phyloP scores from a whole-genome alignment of 768 basidiomycete species.

The Chiua virens region DNA sequence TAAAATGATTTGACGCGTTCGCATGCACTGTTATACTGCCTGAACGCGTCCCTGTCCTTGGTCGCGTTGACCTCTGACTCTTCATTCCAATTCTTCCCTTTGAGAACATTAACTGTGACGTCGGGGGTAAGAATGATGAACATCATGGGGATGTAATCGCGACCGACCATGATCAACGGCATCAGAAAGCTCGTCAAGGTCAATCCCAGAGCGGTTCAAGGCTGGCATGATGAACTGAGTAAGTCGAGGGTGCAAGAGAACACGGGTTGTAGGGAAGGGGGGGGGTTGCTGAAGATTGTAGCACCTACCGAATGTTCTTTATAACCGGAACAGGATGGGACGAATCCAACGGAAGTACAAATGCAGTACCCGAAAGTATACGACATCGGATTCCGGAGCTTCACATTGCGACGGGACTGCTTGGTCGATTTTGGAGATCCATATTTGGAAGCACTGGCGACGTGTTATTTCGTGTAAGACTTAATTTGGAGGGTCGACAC shows the following conservation, averaged over 20 bases:
- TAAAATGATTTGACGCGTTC: slow-evolving; percentile 79
- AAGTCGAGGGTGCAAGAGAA: background rate
- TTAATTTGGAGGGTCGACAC: slow-evolving; percentile 7
- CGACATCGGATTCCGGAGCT: slow-evolving; percentile 21
- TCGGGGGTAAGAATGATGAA: background rate
- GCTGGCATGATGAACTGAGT: slow-evolving; percentile 24
- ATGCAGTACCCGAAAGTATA: slow-evolving; percentile 16
- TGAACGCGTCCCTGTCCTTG: slow-evolving; percentile 68
- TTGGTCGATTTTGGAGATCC: slow-evolving; percentile 10
- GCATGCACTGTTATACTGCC: slow-evolving; percentile 74
- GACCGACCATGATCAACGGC: slow-evolving; percentile 49
- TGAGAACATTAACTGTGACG: slow-evolving; percentile 64
- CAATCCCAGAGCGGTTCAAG: slow-evolving; percentile 25
- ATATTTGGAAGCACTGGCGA: slow-evolving; percentile 15
- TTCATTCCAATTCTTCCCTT: slow-evolving; percentile 59
- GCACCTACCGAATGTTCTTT: slow-evolving; percentile 10
- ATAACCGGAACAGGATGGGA: slow-evolving; percentile 17
- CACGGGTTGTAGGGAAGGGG: background rate
- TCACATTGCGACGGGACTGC: slow-evolving; percentile 14
- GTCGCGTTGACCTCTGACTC: slow-evolving; percentile 52
- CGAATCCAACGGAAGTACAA: slow-evolving; percentile 7
- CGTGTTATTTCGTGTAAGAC: slow-evolving; percentile 12
- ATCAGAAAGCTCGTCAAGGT: slow-evolving; percentile 46
- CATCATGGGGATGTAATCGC: background rate
- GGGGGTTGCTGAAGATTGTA: slow-evolving; percentile 3